Conservation (phyloP, 495 filamentous ascomycete genomes). For the Annulohypoxylon nitens region DNA sequence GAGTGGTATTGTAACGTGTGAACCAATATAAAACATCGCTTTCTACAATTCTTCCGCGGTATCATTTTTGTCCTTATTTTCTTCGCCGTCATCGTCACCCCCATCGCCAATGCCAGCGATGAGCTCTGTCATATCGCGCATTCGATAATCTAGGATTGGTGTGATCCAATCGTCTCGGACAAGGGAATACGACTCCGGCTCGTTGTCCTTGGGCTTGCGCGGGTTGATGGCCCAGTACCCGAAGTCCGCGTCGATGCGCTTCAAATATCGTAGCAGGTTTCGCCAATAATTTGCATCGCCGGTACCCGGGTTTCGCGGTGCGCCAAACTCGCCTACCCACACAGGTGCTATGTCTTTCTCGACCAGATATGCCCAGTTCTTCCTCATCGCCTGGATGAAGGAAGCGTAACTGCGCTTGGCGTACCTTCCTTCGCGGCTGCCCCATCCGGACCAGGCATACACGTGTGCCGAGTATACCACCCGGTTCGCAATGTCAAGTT, state of each 20-base stretch:
- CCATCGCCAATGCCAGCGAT: conserved; percentile 48
- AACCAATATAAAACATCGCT: conserved; percentile 5
- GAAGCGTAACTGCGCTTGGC: conserved; percentile 65
- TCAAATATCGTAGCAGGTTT: conserved; percentile 68
- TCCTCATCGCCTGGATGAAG: conserved; percentile 68
- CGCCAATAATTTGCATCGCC: conserved; percentile 71
- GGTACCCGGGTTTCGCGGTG: conserved; percentile 58
- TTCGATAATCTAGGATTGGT: conserved; percentile 66
- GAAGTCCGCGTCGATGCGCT: conserved; percentile 68
- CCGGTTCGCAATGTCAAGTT: conserved; percentile 62
- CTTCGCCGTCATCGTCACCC: conserved; percentile 1
- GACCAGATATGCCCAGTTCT: conserved; percentile 72
- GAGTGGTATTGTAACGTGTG: conserved; percentile 25
- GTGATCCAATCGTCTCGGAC: conserved; percentile 70
- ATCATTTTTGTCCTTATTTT: not conserved
- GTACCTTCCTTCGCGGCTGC: conserved; percentile 64
- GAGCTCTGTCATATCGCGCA: conserved; percentile 67
- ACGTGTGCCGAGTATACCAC: conserved; percentile 74
- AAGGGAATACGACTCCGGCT: conserved; percentile 66
- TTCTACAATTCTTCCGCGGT: conserved; percentile 11
- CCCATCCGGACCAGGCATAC: conserved; percentile 74
- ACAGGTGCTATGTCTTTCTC: conserved; percentile 69
- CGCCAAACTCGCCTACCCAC: conserved; percentile 73
- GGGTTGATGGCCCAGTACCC: conserved; percentile 76
- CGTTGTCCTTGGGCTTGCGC: conserved; percentile 66